Evolutionary conservation across 2,329 filamentous ascomycete genomes (phyloP), one percentile per base, ranked within the genome.

Genomic region (Chaetomiaceae sp.): DNA sequence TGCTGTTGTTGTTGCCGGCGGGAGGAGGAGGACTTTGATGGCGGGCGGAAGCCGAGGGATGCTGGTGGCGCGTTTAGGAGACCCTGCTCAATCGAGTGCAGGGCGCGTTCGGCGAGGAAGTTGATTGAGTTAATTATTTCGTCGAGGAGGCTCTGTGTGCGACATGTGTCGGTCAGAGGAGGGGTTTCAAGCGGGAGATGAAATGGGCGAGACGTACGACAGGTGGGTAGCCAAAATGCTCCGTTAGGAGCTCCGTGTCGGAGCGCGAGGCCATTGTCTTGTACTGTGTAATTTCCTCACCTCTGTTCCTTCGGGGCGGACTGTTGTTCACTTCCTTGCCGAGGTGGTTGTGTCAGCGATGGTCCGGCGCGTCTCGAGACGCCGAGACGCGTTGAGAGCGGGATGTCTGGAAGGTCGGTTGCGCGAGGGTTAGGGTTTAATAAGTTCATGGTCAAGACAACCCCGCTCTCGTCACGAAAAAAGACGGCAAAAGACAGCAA

Each of bases 91-190:
- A 97, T 84, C 56, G 88, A 89, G 65, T 89, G 89, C 65, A 96
- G 85, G 50, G 90, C 91, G 69, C 87, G 87, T 72, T 95, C 94
- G 65, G 94, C 87, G 64, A 96, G 82, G 65, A 92, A 89, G 75
- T 97, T 99, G 70, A 96, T 84, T 51, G 87, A 88, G 76, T 97
- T 96, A 75, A 97, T 96, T 64, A 97, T 91, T 73, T 97, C 92
- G 81, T 99, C 94, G 66, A 99, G 87, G 38, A 99, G 83, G 57
- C 88, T 88, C 91, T 96, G 65, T 54, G 53, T 19, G 51, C 29
- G 55, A 33, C 60, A 38, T 15, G 54, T 49, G 47, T 43, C 6
- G 14, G 25, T 33, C 22, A 59, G 49, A 50, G 45, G 53, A 46
- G 47, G 40, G 37, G 15, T 17, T 31, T 19, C 36, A 6, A n/a